Base-by-base conservation (phyloP, 805 yeast species). In the Candida sphagnicola region DNA sequence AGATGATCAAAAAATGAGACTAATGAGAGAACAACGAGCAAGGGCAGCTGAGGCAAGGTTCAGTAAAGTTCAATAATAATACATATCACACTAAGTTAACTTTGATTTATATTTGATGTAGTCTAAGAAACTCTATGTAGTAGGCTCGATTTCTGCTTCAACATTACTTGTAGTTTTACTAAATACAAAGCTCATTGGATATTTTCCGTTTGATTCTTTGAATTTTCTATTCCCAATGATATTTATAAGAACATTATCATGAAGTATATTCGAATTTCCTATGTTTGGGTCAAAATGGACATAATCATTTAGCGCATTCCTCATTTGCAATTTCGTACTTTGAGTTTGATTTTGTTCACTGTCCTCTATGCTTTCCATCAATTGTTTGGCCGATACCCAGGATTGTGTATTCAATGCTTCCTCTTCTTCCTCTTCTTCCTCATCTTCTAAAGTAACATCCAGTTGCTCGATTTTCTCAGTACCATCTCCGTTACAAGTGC, bases 11-110 rank as follows among this genome's bases (percentile, higher is more conserved):
- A 74, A 78, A 51, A 71, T 74, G 73, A 75, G 81, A 51, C 63
- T 93, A 15, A 89, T 90, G 85, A 77, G 99, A 43, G 99, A 93
- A 52, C 90, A 90, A 53, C 72, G 98, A 39, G 97, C 97, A 1
- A 74, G 98, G 39, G 99, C 99, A 0, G 97, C 95, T 0, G 98
- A 93, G 57, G 95, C 91, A 0, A 72, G 99, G 49, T 50, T 86
- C 39, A 59, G 53, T n/a, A 30, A 37, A 29, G 34, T 16, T 31
- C 42, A 34, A 31, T 16, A 18, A 25, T 31, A 12, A n/a, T n/a
- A n/a, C n/a, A n/a, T n/a, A n/a, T 5, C n/a, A n/a, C n/a, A n/a
- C n/a, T n/a, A n/a, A n/a, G n/a, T n/a, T n/a, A n/a, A n/a, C n/a
- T n/a, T n/a, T n/a, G n/a, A n/a, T n/a, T n/a, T n/a, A n/a, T n/a